Evolutionary conservation across 192 early-diverging fungal species (phyloP), one percentile per base, ranked within the genome.

Genomic region (Coemansia sp.): DNA sequence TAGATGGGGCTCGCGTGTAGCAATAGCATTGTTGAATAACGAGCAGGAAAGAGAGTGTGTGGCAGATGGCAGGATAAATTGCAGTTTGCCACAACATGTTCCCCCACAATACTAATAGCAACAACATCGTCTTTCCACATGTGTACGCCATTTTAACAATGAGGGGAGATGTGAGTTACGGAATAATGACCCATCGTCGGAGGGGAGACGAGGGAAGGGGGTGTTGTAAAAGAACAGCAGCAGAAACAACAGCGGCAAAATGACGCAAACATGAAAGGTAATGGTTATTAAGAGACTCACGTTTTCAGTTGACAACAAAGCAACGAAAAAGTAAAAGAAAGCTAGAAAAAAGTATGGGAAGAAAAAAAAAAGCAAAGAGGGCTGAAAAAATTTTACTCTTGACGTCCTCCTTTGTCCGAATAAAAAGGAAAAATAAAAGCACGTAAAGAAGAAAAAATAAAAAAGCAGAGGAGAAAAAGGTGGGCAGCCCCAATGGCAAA

Each of bases 381-480:
- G 34, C 31, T 20, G 48, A 46, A 61, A 52, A 55, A 49, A 23
- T 43, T 55, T 65, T 57, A 21, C 35, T 52, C 63, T 57, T 26
- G 15, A 45, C 63, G 63, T 55, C 51, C 55, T 57, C 39, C 55
- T 65, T 43, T 57, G 63, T 40, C 40, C 48, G 52, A 68, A 43
- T 31, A 61, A 65, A 62, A 65, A 42, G 42, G 61, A 46, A 67
- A 57, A 67, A 70, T 43, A 66, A 68, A 63, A 62, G 46, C 59
- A 61, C 49, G 58, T 31, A 61, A 63, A 74, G 62, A 55, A 55
- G 28, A 71, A 71, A 71, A 69, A 63, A 68, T 39, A 53, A 66
- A 57, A 66, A 71, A 71, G 77, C 57, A 61, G 65, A 79, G 62
- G 59, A 79, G 72, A 79, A 79, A 74, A 67, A 67, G 77, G 72